These are phyloP conservation scores for Aspergillus fructus DNA, from an alignment of 2,329 filamentous ascomycete species.

Conservation along the genomic window DNA sequence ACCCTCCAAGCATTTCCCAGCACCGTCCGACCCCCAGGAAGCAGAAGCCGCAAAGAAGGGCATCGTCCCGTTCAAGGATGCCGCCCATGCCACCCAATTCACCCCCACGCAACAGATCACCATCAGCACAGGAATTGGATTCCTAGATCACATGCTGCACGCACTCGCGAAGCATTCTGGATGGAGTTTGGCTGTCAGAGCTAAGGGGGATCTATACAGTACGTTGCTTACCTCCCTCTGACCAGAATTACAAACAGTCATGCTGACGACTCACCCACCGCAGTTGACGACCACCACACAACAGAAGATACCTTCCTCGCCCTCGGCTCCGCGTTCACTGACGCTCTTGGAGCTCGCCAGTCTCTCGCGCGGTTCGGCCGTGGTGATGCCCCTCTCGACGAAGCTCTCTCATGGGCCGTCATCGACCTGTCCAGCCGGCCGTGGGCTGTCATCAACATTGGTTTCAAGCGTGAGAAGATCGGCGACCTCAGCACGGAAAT, in stretches of 20 bases:
- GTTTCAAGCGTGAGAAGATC: slow-evolving; percentile 86
- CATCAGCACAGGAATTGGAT: slow-evolving; percentile 91
- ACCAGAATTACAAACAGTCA: background rate
- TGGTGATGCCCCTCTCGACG: slow-evolving; percentile 91
- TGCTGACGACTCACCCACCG: background rate
- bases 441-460: slow-evolving; percentile 78
- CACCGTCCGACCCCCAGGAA: slow-evolving; percentile 56
- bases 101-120: slow-evolving; percentile 83
- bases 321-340: slow-evolving; percentile 79
- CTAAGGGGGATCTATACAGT: slow-evolving; percentile 90
- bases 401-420: slow-evolving; percentile 89
- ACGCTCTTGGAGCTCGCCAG: slow-evolving; percentile 71
- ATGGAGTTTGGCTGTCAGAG: slow-evolving; percentile 82
- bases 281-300: slow-evolving; percentile 98
- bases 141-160: slow-evolving; percentile 98
- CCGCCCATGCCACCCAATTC: slow-evolving; percentile 77
- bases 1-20: slow-evolving; percentile 56
- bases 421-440: slow-evolving; percentile 94
- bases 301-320: slow-evolving; percentile 94
- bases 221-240: slow-evolving; percentile 34
- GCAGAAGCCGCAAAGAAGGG: slow-evolving; percentile 50
- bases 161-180: slow-evolving; percentile 93
- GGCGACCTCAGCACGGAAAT: slow-evolving; percentile 93
- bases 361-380: slow-evolving; percentile 88
- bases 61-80: slow-evolving; percentile 43